phyloP scores from a whole-genome alignment of 2,329 filamentous ascomycete genomes.

The Macrophomina phaseolina region DNA sequence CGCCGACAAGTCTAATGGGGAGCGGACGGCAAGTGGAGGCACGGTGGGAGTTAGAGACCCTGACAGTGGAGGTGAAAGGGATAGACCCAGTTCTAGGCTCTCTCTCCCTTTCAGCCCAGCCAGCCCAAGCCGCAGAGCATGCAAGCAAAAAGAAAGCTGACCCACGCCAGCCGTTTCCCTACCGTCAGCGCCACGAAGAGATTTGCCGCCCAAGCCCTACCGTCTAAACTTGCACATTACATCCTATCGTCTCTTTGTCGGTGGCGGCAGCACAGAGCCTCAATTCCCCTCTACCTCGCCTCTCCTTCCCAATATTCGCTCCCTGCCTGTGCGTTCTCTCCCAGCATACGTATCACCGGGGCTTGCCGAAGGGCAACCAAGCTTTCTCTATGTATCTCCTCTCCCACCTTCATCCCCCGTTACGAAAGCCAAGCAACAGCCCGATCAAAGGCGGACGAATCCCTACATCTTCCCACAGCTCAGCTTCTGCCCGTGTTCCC shows the following conservation, averaged over 20 bases:
- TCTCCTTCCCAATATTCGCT: background rate
- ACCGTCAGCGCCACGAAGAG: background rate
- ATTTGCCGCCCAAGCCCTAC: constrained; percentile 2
- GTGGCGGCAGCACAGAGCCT: background rate
- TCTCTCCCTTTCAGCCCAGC: background rate
- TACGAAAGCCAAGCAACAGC: background rate
- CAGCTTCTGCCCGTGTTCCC: background rate
- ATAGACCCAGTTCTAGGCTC: constrained; percentile 8
- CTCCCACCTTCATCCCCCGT: background rate
- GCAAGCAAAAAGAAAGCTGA: background rate
- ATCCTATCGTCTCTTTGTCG: background rate
- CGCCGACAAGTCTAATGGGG: background rate
- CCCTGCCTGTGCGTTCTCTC: background rate
- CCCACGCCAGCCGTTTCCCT: background rate
- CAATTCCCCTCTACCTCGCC: background rate
- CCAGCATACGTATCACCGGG: background rate
- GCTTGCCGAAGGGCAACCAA: background rate
- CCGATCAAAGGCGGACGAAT: background rate
- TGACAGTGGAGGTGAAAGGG: constrained; percentile 8
- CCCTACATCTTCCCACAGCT: background rate
- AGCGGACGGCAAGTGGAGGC: background rate
- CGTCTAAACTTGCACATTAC: background rate
- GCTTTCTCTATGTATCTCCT: background rate
- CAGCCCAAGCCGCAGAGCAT: background rate
- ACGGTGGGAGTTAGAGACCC: background rate